These are phyloP conservation scores for Henckelia pumila DNA, from an alignment of 257 asterid species.

Conservation along the genomic window DNA sequence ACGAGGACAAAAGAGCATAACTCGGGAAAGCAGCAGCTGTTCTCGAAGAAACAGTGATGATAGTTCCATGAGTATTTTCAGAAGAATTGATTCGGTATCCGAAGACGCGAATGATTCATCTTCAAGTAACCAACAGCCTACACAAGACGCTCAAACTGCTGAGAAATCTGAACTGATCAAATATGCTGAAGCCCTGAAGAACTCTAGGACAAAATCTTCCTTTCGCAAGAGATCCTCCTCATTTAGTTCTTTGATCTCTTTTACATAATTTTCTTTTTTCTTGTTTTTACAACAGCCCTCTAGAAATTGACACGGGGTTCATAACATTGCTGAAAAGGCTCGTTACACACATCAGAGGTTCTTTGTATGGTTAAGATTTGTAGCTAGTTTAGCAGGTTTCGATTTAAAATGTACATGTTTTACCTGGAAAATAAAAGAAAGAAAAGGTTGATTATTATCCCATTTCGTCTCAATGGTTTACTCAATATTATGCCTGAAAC, in stretches of 20 bases:
- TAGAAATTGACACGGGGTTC: too few relatives aligned
- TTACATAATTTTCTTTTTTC: background rate
- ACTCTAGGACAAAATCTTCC: constrained; percentile 36
- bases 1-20: constrained; percentile 33
- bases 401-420: background rate
- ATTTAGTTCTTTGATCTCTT: constrained; percentile 39
- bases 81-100: constrained; percentile 32
- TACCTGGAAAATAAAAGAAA: background rate
- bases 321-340: background rate
- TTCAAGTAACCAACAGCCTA: constrained; percentile 24
- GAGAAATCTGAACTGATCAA: constrained; percentile 57
- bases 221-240: constrained; percentile 49
- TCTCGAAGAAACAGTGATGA: constrained; percentile 46
- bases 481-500: background rate
- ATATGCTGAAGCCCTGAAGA: constrained; percentile 76
- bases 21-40: constrained; percentile 34
- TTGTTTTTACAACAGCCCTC: background rate
- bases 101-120: constrained; percentile 26
- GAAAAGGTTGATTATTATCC: background rate
- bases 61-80: constrained; percentile 38
- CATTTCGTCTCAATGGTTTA: background rate
- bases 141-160: constrained; percentile 40
- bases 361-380: background rate
- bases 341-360: background rate
- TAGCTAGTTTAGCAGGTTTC: background rate